Base-by-base conservation (phyloP, 1,284 basidiomycete genomes). In the Erythrobasidium hasegawianum region DNA sequence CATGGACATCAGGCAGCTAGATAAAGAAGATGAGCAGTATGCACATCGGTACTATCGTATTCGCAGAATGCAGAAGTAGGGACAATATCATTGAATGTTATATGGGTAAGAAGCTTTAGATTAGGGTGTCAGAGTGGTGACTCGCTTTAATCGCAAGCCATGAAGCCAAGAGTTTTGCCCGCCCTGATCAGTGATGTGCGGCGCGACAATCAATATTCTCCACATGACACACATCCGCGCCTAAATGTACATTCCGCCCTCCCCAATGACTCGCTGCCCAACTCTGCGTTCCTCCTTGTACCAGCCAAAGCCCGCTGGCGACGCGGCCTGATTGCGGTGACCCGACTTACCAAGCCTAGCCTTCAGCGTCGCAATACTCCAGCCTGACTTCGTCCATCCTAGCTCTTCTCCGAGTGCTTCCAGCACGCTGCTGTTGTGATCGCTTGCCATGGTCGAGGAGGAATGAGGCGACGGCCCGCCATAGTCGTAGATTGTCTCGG, bases 201-300 rank as follows among this genome's bases (percentile, higher is more conserved):
- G n/a, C n/a, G n/a, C n/a, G n/a, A n/a, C n/a, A n/a, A n/a, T n/a
- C n/a, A n/a, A n/a, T n/a, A n/a, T n/a, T n/a, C n/a, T n/a, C n/a
- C n/a, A n/a, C n/a, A n/a, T n/a, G n/a, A n/a, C n/a, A n/a, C n/a
- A n/a, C n/a, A n/a, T n/a, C n/a, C n/a, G n/a, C n/a, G n/a, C 8
- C 50, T 53, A 53, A 26, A 57, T 39, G 45, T 65, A 65, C 62
- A 65, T 65, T 16, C 62, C 62, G 9, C 62, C 62, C 5, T 65
- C 56, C 16, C 53, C 41, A 22, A 65, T 52, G 26, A 39, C 62
- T 18, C 55, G 40, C 20, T 55, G 20, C 22, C 55, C 53, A 2
- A 24, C n/a, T 14, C 54, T 55, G 20, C 55, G 47, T 18, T 55
- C 55, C 16, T 65, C 62, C 24, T 58, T 38, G 55, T 45, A 58